These are phyloP conservation scores for Silene coronaria DNA, from an alignment of 179 eudicot genomes.

Conservation along the genomic window DNA sequence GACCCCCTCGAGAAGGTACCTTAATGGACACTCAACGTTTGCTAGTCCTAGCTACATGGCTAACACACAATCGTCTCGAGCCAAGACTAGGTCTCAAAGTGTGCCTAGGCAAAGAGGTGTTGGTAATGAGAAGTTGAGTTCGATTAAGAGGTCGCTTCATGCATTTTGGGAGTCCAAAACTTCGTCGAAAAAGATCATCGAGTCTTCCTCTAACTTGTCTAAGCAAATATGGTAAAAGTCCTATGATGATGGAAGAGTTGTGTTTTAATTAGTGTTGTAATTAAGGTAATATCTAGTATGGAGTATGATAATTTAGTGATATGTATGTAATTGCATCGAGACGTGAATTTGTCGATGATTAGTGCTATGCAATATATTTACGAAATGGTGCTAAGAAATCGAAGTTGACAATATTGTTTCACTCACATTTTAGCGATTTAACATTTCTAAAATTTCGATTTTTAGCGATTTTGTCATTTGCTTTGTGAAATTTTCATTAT, in stretches of 20 bases:
- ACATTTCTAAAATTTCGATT: no score
- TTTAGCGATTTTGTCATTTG: no score
- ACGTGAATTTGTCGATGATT: constrained; percentile 21
- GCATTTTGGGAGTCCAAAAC: constrained; percentile 32
- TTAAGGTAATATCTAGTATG: constrained; percentile 11
- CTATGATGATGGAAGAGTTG: background rate
- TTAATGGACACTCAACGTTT: constrained; percentile 12
- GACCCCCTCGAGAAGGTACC: constrained; percentile 47
- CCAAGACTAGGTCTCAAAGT: constrained; percentile 69
- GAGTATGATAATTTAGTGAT: constrained; percentile 4
- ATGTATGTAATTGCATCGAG: constrained; percentile 12
- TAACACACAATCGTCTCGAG: constrained; percentile 63
- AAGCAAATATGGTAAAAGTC: background rate
- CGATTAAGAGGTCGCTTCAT: constrained; percentile 32
- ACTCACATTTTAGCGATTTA: no score
- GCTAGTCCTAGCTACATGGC: constrained; percentile 46
- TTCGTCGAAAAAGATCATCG: constrained; percentile 18
- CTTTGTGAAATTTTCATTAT: no score
- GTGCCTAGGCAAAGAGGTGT: constrained; percentile 64
- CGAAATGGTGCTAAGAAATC: constrained; percentile 14
- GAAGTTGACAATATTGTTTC: constrained; percentile 15
- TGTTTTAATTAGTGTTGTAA: constrained; percentile 26
- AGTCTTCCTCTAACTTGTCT: no score
- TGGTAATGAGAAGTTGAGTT: constrained; percentile 32
- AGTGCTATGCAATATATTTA: constrained; percentile 1